Conservation (phyloP, 2,329 filamentous ascomycete genomes). For the Neofusicoccum parvum region DNA sequence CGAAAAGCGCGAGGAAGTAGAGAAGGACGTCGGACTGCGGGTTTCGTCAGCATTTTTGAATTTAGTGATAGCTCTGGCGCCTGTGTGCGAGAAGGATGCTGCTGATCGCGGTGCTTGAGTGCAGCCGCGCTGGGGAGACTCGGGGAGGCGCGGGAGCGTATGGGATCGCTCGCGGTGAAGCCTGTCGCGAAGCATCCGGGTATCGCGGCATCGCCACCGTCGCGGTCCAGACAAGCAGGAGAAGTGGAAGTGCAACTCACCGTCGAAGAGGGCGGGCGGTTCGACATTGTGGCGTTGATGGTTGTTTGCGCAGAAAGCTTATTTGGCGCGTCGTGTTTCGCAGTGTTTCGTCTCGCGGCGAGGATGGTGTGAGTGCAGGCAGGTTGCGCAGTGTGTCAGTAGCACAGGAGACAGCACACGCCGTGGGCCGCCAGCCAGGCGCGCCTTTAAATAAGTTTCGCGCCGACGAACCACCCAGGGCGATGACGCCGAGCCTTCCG, state of each 20-base stretch:
- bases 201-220: neutral
- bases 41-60: neutral
- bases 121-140: too few species aligned
- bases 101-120: neutral
- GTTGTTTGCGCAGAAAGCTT: too few species aligned
- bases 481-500: neutral
- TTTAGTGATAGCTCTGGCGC: neutral
- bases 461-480: neutral
- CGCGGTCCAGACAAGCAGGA: neutral
- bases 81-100: too few species aligned
- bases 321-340: neutral
- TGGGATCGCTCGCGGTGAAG: too few species aligned
- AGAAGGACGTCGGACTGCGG: constrained; percentile 30
- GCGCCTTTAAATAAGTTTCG: neutral
- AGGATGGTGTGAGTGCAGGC: too few species aligned
- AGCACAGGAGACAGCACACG: too few species aligned
- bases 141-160: too few species aligned
- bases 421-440: too few species aligned
- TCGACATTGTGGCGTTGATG: neutral
- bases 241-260: neutral
- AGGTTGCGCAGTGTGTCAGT: too few species aligned
- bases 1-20: constrained; percentile 36
- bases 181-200: neutral
- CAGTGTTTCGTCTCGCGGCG: neutral
- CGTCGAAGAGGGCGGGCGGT: constrained; percentile 12